A percentile compares a stretch with the other conserved stretches of the same genome.
These are phyloP conservation scores for Casuarina glauca DNA, from an alignment of 306 rosid genomes.

Conservation along the genomic window DNA sequence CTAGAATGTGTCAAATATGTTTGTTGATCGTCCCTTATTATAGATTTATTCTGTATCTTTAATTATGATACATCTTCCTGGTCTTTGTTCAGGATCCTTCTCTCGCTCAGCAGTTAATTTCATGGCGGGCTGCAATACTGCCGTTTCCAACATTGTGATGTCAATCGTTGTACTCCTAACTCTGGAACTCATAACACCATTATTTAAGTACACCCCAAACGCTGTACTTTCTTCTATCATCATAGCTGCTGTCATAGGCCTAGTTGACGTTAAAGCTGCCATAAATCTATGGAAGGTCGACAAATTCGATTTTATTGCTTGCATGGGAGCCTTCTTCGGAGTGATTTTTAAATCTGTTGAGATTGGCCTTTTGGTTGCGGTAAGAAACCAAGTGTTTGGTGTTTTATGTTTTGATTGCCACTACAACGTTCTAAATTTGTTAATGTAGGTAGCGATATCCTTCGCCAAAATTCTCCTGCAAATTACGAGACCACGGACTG, in stretches of 20 bases:
- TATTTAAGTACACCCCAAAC: slow-evolving; percentile 82
- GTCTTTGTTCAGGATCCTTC: slow-evolving; percentile 62
- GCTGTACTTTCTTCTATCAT: slow-evolving; percentile 86
- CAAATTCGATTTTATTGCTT: slow-evolving; percentile 75
- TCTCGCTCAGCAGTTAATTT: slow-evolving; percentile 86
- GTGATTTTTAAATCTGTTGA: slow-evolving; percentile 75
- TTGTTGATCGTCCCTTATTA: background rate
- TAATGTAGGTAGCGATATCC: slow-evolving; percentile 62
- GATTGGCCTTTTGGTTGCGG: slow-evolving; percentile 80
- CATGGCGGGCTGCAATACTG: slow-evolving; percentile 85
- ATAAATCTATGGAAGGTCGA: slow-evolving; percentile 74
- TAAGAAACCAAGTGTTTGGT: slow-evolving; percentile 19
- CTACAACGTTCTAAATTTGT: background rate
- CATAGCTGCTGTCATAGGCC: slow-evolving; percentile 53
- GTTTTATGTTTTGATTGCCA: slow-evolving; percentile 11
- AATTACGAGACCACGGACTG: slow-evolving; percentile 81
- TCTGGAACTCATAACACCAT: slow-evolving; percentile 59
- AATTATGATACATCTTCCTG: background rate
- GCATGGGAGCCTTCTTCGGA: slow-evolving; percentile 93
- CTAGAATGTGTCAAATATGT: background rate
- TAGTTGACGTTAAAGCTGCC: slow-evolving; percentile 55
- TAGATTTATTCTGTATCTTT: background rate
- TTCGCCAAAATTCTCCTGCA: slow-evolving; percentile 70
- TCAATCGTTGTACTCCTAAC: slow-evolving; percentile 60
- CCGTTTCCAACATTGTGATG: slow-evolving; percentile 86